Percentiles rank a stretch among this genome's conserved stretches.
Evolutionary conservation across 2,329 filamentous ascomycete species (phyloP).

Genomic region (Daldinia sp.): DNA sequence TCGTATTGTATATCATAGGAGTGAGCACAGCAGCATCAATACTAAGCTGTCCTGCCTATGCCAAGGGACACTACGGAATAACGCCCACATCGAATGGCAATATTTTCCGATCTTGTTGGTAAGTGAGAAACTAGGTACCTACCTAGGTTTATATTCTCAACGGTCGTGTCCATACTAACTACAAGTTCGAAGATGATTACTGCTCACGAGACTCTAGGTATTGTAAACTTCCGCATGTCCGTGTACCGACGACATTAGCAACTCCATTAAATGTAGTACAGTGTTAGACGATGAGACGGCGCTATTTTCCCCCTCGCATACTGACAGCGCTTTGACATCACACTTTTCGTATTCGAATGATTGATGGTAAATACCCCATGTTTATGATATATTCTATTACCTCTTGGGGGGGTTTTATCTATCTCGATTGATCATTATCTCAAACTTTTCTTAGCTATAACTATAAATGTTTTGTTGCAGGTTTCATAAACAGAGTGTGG

Average conservation of each 20-base stretch:
- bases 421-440: too few relatives aligned
- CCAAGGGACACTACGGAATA: slow-evolving; percentile 31
- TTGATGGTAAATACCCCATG: neutral
- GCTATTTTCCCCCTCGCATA: neutral
- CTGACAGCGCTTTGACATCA: neutral
- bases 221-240: slow-evolving; percentile 42
- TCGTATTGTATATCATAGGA: slow-evolving; percentile 49
- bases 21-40: slow-evolving; percentile 53
- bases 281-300: neutral
- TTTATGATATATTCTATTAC: neutral
- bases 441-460: too few relatives aligned
- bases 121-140: slow-evolving; percentile 48
- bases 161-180: slow-evolving; percentile 51
- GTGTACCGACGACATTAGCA: neutral
- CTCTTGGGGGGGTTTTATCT: too few relatives aligned
- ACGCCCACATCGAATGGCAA: slow-evolving; percentile 38
- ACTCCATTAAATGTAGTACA: neutral
- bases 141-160: slow-evolving; percentile 50
- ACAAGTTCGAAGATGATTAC: slow-evolving; percentile 56
- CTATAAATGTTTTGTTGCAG: too few relatives aligned
- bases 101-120: slow-evolving; percentile 46
- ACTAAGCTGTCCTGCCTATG: slow-evolving; percentile 45
- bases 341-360: neutral
- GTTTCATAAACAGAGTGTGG: too few relatives aligned
- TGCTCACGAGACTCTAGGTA: slow-evolving; percentile 52